Base-by-base conservation (phyloP, 306 rosid genomes). In the Vachellia collinsii region DNA sequence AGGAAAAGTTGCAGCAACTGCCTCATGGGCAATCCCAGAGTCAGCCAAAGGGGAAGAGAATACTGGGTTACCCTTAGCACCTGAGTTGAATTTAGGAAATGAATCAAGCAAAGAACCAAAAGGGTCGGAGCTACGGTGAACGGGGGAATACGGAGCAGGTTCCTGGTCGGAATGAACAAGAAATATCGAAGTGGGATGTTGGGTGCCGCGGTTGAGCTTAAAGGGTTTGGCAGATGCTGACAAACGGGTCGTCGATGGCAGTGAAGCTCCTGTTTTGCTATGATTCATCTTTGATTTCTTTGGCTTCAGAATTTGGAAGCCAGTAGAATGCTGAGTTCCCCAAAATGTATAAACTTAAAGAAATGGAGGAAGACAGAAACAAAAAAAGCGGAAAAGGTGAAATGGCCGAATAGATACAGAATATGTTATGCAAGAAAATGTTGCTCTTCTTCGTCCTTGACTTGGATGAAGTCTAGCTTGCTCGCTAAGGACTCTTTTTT, bases 141-240 rank as follows among this genome's bases (percentile, higher is more conserved):
- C 63, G 22, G 23, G 44, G 7, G 86, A 79, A 17, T n/a, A 13
- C 20, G 19, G 11, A 75, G 23, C 29, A 53, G 74, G 76, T 74
- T 71, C 54, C 67, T 38, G 85, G 53, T 72, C 16, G 11, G 75
- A 42, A 6, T 64, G 44, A 29, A 23, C 79, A 22, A 64, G 67
- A 20, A 62, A 61, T 79, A 61, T 72, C 61, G 62, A 85, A 67
- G 34, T 36, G 41, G 85, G 79, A 63, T 80, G 88, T 48, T 67
- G 68, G 20, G 61, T 14, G 34, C 82, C 50, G 20, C 87, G 85
- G 50, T 79, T 86, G 81, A 86, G 37, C 0, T 84, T 84, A 81
- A 92, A 90, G 80, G 94, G 93, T 81, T 83, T 87, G 51, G 97
- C 97, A 6, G 79, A 81, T 37, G 92, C 79, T 38, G 97, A 90